Percentiles rank a stretch among this genome's conserved stretches.
These are phyloP conservation scores for Zygotorulaspora chibaensis DNA, from an alignment of 805 yeast genomes.

Conservation along the genomic window DNA sequence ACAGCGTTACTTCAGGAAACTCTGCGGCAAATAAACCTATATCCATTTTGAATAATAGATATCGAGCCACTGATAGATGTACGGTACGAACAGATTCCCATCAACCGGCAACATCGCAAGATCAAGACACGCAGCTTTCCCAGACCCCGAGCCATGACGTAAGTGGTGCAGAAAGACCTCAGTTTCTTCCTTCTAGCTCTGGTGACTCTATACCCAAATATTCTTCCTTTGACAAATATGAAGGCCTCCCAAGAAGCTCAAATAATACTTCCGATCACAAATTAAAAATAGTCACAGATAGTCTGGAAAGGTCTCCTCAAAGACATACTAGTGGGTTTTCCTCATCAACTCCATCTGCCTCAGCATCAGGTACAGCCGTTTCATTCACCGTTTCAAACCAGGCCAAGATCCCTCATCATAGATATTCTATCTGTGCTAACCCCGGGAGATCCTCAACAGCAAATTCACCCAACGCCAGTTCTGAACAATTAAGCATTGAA, in stretches of 20 bases:
- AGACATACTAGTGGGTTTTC: constrained; percentile 7
- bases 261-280: constrained; percentile 1
- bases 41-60: constrained; percentile 17
- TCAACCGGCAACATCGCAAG: background rate
- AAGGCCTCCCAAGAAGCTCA: background rate
- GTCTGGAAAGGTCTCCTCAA: constrained; percentile 8
- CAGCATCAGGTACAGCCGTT: constrained; percentile 26
- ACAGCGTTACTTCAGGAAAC: background rate
- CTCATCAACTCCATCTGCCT: constrained; percentile 1
- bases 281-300: constrained; percentile 6
- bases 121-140: background rate
- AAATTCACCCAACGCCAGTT: constrained; percentile 17
- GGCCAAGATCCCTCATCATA: constrained; percentile 41
- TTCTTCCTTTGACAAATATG: constrained; percentile 9
- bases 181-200: constrained; percentile 1
- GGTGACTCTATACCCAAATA: constrained; percentile 7
- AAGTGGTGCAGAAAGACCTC: constrained; percentile 4
- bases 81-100: background rate
- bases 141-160: background rate
- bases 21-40: constrained; percentile 12
- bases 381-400: constrained; percentile 47
- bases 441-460: constrained; percentile 30
- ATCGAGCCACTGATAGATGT: background rate
- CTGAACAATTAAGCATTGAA: constrained; percentile 3
- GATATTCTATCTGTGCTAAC: constrained; percentile 55